A percentile compares a stretch with the other conserved stretches of the same genome.
These are phyloP conservation scores for Castanea crenata DNA, from an alignment of 306 rosid genomes.

Conservation along the genomic window DNA sequence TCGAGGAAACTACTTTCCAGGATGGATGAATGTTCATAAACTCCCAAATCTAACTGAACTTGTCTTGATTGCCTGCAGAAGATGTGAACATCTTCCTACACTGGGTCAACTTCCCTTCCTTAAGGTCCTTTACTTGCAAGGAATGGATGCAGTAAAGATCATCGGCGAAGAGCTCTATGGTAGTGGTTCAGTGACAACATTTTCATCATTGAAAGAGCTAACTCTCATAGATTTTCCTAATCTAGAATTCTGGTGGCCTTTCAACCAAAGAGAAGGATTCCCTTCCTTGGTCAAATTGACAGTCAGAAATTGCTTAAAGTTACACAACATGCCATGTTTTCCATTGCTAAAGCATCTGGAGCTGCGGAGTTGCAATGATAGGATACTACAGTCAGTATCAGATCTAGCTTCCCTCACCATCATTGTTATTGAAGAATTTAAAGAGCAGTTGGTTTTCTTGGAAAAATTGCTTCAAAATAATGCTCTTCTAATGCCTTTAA, in stretches of 20 bases:
- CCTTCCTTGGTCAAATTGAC: slow-evolving; percentile 8
- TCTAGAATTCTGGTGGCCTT: slow-evolving; percentile 15
- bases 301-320: slow-evolving; percentile 5
- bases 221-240: slow-evolving; percentile 19
- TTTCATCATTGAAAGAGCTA: slow-evolving; percentile 21
- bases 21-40: not conserved
- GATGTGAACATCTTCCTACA: slow-evolving; percentile 9
- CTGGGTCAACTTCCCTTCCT: slow-evolving; percentile 22
- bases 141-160: slow-evolving; percentile 15
- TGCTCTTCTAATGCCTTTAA: slow-evolving; percentile 9
- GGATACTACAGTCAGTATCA: not conserved
- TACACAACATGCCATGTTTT: slow-evolving; percentile 18
- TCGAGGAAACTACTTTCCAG: slow-evolving; percentile 12
- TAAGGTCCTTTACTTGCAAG: slow-evolving; percentile 16
- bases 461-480: slow-evolving; percentile 16
- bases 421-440: slow-evolving; percentile 19
- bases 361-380: not conserved
- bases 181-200: not conserved
- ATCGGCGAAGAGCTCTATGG: slow-evolving; percentile 17
- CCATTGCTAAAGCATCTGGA: slow-evolving; percentile 19
- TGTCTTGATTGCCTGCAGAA: slow-evolving; percentile 16
- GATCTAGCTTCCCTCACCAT: slow-evolving; percentile 10
- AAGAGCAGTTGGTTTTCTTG: not conserved
- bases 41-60: slow-evolving; percentile 20
- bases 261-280: not conserved